Evolutionary conservation across 306 rosid species (phyloP), one percentile per base, ranked within the genome.

Genomic region (Rosa rugosa): DNA sequence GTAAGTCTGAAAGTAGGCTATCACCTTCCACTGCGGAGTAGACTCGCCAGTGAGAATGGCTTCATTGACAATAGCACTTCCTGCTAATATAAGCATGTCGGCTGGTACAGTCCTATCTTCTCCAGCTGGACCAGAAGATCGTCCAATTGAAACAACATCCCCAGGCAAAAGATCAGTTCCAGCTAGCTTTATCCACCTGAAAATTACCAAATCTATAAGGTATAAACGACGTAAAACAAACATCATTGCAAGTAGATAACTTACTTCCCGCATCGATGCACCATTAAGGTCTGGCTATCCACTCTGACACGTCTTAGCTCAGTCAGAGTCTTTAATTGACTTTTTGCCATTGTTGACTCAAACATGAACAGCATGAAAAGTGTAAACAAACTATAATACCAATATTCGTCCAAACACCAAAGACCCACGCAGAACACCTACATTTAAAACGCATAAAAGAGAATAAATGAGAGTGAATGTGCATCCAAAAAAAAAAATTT

Each of bases 21-120:
- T 79, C 89, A 96, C 98, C 99, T 96, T 96, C 99, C 99, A 96
- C 76, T 96, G 99, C 62, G 98, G 99, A 51, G 99, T 96, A 78
- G 99, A 96, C 91, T 96, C 99, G 88, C 99, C 99, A 53, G 99
- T 96, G 82, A 96, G 99, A 85, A 96, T 93, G 77, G 98, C 99
- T 84, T 96, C 99, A 79, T 96, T 96, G 77, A 84, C 99, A 83
- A 96, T 96, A 46, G 91, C 97, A 83, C 89, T 96, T 82, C 99
- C 99, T 76, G 98, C 96, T 87, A 96, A 90, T 75, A 96, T 79
- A 81, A 96, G 98, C 99, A 96, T 93, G 88, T 96, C 99, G 60
- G 98, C 99, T 36, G 99, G 96, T 81, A 93, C 98, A 84, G 94
- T 87, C 86, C 91, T 96, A 87, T 96, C 99, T 83, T 93, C 99